Evolutionary conservation across 2,329 filamentous ascomycete species (phyloP).

Genomic region (Sporothrix protearum): DNA sequence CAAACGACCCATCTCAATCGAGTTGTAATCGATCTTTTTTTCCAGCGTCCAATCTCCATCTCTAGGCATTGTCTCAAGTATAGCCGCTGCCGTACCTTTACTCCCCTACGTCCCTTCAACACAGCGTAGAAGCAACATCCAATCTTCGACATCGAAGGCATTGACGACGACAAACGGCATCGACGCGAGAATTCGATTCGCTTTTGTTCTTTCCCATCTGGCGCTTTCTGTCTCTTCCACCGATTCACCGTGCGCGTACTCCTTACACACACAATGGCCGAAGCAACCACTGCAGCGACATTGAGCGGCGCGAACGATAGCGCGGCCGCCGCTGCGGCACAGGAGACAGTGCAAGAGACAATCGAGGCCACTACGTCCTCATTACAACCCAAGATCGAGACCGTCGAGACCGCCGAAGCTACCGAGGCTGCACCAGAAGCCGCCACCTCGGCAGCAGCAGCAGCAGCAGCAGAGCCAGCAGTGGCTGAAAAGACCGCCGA

Average conservation of each 20-base stretch:
- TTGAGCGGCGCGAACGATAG: constrained; percentile 30
- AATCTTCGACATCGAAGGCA: neutral
- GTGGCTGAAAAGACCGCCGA: neutral
- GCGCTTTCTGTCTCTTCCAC: neutral
- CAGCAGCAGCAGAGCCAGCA: neutral
- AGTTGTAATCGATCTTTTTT: neutral
- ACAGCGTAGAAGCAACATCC: neutral
- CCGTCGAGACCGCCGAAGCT: constrained; percentile 28
- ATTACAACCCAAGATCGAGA: neutral
- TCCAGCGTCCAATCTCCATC: neutral
- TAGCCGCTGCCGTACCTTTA: neutral
- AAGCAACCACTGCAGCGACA: constrained; percentile 19
- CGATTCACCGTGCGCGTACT: neutral
- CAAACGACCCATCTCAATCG: neutral
- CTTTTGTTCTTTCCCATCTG: neutral
- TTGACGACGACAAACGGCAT: no score
- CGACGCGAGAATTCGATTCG: neutral
- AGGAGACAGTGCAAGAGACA: constrained; percentile 33
- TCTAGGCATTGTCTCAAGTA: neutral
- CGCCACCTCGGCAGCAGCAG: neutral
- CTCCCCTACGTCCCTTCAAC: constrained; percentile 1
- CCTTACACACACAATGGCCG: constrained; percentile 23
- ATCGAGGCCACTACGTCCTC: constrained; percentile 28
- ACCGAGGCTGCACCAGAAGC: neutral
- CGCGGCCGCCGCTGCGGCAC: constrained; percentile 22